A percentile compares a stretch with the other conserved stretches of the same genome.
Evolutionary conservation across 768 basidiomycete genomes (phyloP).

Genomic region (Psilocybe cyanescens): DNA sequence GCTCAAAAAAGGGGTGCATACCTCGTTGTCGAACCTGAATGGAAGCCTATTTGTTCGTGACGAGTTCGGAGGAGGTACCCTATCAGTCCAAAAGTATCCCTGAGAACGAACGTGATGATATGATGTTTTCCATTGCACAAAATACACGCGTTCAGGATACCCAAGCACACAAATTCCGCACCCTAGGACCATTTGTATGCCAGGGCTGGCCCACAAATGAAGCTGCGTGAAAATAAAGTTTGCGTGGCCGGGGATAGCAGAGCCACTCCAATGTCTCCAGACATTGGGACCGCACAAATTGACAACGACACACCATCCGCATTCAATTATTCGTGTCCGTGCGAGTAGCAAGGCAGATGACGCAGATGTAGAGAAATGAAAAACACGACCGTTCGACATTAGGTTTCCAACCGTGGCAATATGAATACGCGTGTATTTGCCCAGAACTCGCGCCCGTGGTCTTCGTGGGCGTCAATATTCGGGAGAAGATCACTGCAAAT

Average conservation of each 20-base stretch:
- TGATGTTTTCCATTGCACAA: neutral
- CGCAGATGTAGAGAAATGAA: neutral
- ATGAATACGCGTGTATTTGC: neutral
- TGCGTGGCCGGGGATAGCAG: no score
- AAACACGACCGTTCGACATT: neutral
- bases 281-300: no score
- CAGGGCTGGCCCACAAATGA: neutral
- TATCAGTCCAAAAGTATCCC: neutral
- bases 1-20: constrained; percentile 4
- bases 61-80: neutral
- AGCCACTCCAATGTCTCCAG: no score
- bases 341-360: neutral
- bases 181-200: neutral
- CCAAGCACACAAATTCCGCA: neutral
- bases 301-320: neutral
- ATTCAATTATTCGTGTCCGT: neutral
- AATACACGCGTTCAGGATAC: neutral
- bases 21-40: neutral
- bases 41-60: neutral
- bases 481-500: neutral
- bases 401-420: neutral
- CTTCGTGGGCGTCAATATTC: neutral
- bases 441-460: neutral
- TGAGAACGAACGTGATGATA: neutral
- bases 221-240: neutral